Evolutionary conservation across 331 rosid species (phyloP).

Genomic region (Quercus lobata): DNA sequence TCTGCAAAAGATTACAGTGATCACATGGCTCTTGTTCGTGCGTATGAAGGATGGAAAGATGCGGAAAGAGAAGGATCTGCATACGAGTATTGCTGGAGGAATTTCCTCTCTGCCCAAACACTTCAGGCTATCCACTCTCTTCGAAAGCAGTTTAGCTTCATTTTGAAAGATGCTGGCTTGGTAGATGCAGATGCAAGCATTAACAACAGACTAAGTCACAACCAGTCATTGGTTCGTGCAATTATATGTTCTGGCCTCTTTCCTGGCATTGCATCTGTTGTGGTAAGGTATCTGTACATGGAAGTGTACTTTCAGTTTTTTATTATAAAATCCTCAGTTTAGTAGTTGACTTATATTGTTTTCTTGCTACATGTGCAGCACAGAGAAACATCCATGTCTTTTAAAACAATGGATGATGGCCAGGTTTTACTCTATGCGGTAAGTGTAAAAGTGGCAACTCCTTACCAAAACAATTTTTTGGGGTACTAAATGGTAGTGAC

Average conservation of each 20-base stretch:
- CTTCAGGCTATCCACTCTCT: constrained; percentile 98
- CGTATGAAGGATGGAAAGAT: constrained; percentile 99
- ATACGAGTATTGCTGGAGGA: constrained; percentile 98
- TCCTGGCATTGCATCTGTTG: constrained; percentile 95
- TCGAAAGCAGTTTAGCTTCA: constrained; percentile 86
- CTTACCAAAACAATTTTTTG: background rate
- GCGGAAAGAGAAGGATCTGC: constrained; percentile 98
- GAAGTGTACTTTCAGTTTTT: constrained; percentile 8
- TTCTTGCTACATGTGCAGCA: constrained; percentile 55
- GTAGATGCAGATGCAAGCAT: constrained; percentile 63
- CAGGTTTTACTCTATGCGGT: constrained; percentile 92
- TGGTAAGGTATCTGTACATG: constrained; percentile 52
- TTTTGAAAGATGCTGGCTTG: constrained; percentile 85
- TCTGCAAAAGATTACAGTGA: constrained; percentile 98
- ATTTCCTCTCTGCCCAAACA: constrained; percentile 94
- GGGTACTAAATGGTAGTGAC: background rate
- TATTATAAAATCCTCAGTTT: constrained; percentile 6
- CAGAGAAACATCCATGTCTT: constrained; percentile 98
- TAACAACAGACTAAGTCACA: constrained; percentile 77
- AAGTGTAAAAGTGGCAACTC: constrained; percentile 28
- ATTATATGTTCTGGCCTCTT: constrained; percentile 92
- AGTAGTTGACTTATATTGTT: constrained; percentile 5
- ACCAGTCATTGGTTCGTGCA: constrained; percentile 91
- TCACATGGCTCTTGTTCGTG: constrained; percentile 99
- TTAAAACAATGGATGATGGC: constrained; percentile 96